These are phyloP conservation scores for Nyssa sinensis DNA, from an alignment of 148 eudicot species.

Conservation along the genomic window DNA sequence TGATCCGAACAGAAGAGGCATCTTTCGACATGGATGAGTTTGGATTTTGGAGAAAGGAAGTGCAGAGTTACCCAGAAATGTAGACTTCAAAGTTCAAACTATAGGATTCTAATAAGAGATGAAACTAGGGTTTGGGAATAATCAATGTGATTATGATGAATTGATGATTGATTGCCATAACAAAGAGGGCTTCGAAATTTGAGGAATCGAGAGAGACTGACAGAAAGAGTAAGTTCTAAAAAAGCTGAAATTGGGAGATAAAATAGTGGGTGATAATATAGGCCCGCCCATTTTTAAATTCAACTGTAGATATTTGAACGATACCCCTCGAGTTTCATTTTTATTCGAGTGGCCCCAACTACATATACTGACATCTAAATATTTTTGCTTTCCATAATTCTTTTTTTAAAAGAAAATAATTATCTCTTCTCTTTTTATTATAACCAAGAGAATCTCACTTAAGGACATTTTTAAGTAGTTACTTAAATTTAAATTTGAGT, in stretches of 20 bases:
- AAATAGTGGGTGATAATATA: background rate
- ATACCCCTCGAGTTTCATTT: slow-evolving; percentile 9
- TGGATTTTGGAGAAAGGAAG: background rate
- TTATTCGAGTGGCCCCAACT: slow-evolving; percentile 14
- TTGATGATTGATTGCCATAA: background rate
- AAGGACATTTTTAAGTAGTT: no score
- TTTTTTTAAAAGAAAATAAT: no score
- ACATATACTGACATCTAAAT: no score
- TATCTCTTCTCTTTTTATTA: no score
- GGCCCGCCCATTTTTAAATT: slow-evolving; percentile 25
- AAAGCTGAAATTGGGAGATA: background rate
- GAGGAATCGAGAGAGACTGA: background rate
- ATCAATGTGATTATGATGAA: background rate
- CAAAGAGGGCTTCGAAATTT: background rate
- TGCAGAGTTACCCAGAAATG: background rate
- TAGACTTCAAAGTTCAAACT: background rate
- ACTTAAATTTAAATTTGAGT: no score
- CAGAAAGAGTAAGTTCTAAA: background rate
- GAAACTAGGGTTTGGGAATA: slow-evolving; percentile 9
- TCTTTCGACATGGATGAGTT: slow-evolving; percentile 29
- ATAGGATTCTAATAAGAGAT: background rate
- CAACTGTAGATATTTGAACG: slow-evolving; percentile 51
- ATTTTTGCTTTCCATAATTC: no score
- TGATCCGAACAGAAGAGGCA: background rate
- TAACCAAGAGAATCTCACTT: no score